Conservation (phyloP, 441 rosid genomes). For the Hypseocharis bilobata region DNA sequence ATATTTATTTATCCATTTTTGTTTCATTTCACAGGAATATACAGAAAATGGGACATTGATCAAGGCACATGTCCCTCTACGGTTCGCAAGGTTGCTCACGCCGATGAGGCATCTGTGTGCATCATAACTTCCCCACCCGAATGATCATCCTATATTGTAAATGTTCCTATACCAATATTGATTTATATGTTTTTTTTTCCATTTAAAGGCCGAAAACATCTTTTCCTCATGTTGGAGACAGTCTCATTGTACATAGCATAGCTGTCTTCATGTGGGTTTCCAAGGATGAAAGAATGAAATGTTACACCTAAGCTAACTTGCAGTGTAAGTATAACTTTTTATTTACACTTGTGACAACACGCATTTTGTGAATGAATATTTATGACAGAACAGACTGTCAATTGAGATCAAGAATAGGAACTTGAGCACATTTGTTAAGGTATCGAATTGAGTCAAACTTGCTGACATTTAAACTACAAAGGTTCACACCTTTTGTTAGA, state of each 20-base stretch:
- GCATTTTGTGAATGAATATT: no score
- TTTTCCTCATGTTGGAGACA: background rate
- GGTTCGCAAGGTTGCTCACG: slow-evolving; percentile 13
- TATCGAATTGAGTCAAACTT: no score
- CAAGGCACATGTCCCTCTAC: slow-evolving; percentile 12
- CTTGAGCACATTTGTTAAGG: no score
- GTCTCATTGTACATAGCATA: background rate
- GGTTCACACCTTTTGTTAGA: no score
- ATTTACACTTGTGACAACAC: no score
- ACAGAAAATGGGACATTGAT: slow-evolving; percentile 12
- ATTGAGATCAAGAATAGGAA: no score
- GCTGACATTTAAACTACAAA: no score
- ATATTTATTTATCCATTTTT: background rate
- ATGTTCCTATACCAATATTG: background rate
- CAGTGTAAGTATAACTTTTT: no score
- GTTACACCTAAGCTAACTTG: no score
- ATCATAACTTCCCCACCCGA: background rate
- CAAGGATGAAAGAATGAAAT: no score
- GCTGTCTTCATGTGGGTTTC: no score
- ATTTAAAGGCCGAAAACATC: background rate
- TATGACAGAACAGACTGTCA: no score
- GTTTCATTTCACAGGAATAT: slow-evolving; percentile 8
- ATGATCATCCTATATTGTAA: background rate
- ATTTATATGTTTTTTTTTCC: background rate
- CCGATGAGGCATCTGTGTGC: slow-evolving; percentile 10